phyloP scores from a whole-genome alignment of 2,329 filamentous ascomycete species.

The Aspergillus thermomutatus region DNA sequence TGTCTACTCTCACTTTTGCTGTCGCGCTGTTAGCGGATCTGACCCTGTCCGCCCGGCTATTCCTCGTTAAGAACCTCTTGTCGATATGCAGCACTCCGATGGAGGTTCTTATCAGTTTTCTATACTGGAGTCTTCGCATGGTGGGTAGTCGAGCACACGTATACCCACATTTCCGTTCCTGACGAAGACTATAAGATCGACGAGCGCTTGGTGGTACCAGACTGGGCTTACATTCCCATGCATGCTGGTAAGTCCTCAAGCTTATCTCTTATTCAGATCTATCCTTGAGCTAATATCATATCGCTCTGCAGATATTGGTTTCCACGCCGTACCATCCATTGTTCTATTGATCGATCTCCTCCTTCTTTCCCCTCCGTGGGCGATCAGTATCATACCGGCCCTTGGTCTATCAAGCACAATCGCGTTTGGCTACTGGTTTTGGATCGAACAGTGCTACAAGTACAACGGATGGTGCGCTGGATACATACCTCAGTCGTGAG shows the following conservation, averaged over 20 bases:
- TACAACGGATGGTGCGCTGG: slow-evolving; percentile 57
- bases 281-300: neutral
- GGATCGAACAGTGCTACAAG: slow-evolving; percentile 59
- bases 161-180: neutral
- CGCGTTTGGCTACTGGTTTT: slow-evolving; percentile 61
- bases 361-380: slow-evolving; percentile 60
- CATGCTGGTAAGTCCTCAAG: slow-evolving; percentile 31
- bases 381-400: slow-evolving; percentile 51
- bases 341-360: slow-evolving; percentile 55
- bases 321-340: slow-evolving; percentile 52
- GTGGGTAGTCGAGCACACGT: slow-evolving; percentile 30
- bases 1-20: slow-evolving; percentile 55
- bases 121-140: slow-evolving; percentile 59
- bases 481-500: neutral
- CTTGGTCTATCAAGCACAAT: slow-evolving; percentile 49
- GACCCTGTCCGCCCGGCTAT: slow-evolving; percentile 50
- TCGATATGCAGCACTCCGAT: slow-evolving; percentile 57
- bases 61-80: slow-evolving; percentile 56
- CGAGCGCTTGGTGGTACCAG: slow-evolving; percentile 49
- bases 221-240: slow-evolving; percentile 36
- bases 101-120: slow-evolving; percentile 57
- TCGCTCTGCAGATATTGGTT: slow-evolving; percentile 38
- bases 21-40: slow-evolving; percentile 56
- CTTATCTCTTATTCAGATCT: neutral
- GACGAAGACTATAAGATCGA: slow-evolving; percentile 33